Evolutionary conservation across 352 stramenopile species (phyloP).

Genomic region (Pythium aquatile): DNA sequence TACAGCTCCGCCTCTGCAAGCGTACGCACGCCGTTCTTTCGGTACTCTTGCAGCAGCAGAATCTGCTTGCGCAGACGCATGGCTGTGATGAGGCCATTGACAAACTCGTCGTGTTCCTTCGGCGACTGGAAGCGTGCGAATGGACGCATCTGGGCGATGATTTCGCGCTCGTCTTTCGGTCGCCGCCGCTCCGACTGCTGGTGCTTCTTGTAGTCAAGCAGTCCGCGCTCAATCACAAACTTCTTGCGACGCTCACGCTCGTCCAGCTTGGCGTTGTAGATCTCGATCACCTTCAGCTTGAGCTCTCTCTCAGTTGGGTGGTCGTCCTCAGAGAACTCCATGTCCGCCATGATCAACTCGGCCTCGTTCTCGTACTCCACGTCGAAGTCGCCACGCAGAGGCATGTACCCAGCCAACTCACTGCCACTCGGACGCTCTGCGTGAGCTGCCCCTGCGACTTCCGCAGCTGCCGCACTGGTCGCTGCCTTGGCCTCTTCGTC

Average conservation of each 20-base stretch:
- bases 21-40: constrained; percentile 92
- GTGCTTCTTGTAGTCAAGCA: constrained; percentile 95
- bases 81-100: constrained; percentile 87
- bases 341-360: constrained; percentile 94
- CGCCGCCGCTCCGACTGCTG: constrained; percentile 88
- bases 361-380: constrained; percentile 98
- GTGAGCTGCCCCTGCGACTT: constrained; percentile 25
- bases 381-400: constrained; percentile 96
- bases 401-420: constrained; percentile 93
- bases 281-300: constrained; percentile 95
- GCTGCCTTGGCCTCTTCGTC: constrained; percentile 25
- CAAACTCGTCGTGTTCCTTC: constrained; percentile 93
- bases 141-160: constrained; percentile 92
- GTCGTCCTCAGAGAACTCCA: constrained; percentile 93
- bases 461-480: constrained; percentile 18
- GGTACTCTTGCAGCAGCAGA: constrained; percentile 94
- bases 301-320: constrained; percentile 89
- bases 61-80: constrained; percentile 96
- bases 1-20: constrained; percentile 94
- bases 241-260: constrained; percentile 92
- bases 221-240: constrained; percentile 88
- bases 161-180: constrained; percentile 94
- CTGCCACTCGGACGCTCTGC: constrained; percentile 40
- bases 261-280: constrained; percentile 96
- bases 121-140: constrained; percentile 95